These are phyloP conservation scores for Alnus rubra DNA, from an alignment of 306 rosid genomes.

Conservation along the genomic window DNA sequence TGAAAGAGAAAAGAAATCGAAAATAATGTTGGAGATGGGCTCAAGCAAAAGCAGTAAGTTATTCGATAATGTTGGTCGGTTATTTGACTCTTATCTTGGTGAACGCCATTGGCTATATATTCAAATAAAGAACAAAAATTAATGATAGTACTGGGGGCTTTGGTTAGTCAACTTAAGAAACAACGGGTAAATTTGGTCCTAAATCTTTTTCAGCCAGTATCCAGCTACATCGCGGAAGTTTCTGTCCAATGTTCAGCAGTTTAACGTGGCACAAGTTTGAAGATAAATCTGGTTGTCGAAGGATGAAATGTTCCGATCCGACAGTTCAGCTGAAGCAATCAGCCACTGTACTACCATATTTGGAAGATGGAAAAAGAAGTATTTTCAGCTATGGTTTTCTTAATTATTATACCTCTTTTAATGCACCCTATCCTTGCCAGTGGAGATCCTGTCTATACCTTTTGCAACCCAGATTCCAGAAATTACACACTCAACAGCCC, in stretches of 20 bases:
- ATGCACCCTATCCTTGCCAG: slow-evolving; percentile 12
- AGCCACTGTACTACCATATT: not conserved
- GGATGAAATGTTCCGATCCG: not conserved
- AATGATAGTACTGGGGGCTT: too few species aligned
- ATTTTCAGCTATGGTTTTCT: slow-evolving; percentile 26
- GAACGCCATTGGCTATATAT: too few species aligned
- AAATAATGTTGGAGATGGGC: too few species aligned
- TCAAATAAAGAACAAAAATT: not conserved
- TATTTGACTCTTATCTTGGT: too few species aligned
- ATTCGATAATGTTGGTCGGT: too few species aligned
- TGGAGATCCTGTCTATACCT: slow-evolving; percentile 33
- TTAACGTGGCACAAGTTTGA: not conserved
- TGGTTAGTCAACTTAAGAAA: too few species aligned
- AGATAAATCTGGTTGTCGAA: not conserved
- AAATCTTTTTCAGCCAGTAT: not conserved
- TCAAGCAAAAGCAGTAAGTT: too few species aligned
- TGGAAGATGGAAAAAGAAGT: slow-evolving; percentile 13
- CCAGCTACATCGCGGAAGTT: not conserved
- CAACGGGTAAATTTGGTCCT: not conserved
- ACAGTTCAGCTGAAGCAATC: slow-evolving; percentile 8
- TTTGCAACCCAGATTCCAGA: slow-evolving; percentile 38
- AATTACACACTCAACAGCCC: slow-evolving; percentile 27
- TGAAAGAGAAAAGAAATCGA: too few species aligned
- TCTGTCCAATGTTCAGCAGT: not conserved
- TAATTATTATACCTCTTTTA: slow-evolving; percentile 24